Conservation (phyloP, 2,329 filamentous ascomycete genomes). For the Metarhizium rileyi region DNA sequence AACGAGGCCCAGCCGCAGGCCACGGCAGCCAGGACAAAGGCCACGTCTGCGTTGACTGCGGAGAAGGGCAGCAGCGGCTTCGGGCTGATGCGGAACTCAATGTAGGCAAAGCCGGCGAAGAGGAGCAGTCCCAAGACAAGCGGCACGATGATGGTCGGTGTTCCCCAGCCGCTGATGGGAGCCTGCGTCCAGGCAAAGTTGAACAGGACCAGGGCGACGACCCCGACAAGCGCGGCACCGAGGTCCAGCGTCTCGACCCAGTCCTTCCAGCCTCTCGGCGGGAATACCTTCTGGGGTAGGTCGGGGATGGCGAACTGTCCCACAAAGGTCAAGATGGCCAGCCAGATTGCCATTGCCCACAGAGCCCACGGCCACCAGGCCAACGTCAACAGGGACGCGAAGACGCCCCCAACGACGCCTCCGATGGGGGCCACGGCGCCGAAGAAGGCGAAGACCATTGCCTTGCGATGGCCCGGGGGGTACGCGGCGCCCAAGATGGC, state of each 20-base stretch:
- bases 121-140: constrained; percentile 49
- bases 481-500: constrained; percentile 52
- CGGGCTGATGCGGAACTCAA: constrained; percentile 38
- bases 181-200: constrained; percentile 62
- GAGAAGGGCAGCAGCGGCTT: constrained; percentile 49
- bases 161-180: constrained; percentile 46
- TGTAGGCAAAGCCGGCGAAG: constrained; percentile 43
- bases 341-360: constrained; percentile 30
- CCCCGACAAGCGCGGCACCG: constrained; percentile 32
- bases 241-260: constrained; percentile 27
- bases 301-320: constrained; percentile 26
- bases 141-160: constrained; percentile 44
- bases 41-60: constrained; percentile 32
- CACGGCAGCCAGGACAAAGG: constrained; percentile 48
- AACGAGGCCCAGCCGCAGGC: constrained; percentile 45
- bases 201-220: constrained; percentile 48
- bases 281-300: constrained; percentile 10
- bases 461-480: constrained; percentile 44
- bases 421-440: constrained; percentile 37
- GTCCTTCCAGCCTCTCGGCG: constrained; percentile 8
- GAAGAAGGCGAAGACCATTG: constrained; percentile 47
- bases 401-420: constrained; percentile 30
- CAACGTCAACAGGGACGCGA: constrained; percentile 30
- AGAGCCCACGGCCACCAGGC: constrained; percentile 40
- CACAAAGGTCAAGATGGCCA: constrained; percentile 22